Evolutionary conservation across 768 basidiomycete genomes (phyloP), one percentile per base, ranked within the genome.

Genomic region (Lentinula raphanica): DNA sequence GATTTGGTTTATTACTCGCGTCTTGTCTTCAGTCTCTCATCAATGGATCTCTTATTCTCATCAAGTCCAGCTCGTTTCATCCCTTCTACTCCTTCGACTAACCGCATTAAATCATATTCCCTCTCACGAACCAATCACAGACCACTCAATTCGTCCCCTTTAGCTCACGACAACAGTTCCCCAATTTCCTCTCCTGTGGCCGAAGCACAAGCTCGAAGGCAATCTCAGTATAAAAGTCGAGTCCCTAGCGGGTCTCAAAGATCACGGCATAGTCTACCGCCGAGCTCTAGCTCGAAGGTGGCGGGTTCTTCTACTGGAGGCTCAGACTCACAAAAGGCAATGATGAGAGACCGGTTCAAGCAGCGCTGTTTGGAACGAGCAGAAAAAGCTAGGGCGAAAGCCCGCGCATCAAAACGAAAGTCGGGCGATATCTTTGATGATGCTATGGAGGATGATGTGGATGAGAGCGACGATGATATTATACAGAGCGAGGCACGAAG

Each of bases 341-440:
- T 89, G 48, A 67, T 90, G 49, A 71, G 84, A 27, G 83, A 85
- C 53, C 78, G 81, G 29, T 81, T 89, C 60, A 80, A 80, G 63
- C 80, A 79, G 3, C 77, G 80, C 50, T 88, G 86, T 67, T 65
- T 86, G 44, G 84, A 87, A 66, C 75, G 86, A 19, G 86, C 84
- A 0, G 73, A 75, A 32, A 79, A 78, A 61, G 82, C 82, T 21
- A 74, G 87, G 46, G 76, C 77, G 40, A 76, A 74, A 29, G 79
- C 79, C 11, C 68, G 86, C 13, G 60, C 61, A 38, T 65, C 67
- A 29, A 66, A 68, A 21, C 71, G 70, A 15, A 69, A 76, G 53
- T 65, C 65, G 21, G 51, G 77, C 19, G 65, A 69, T 8, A 83
- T 79, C 60, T 82, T 85, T 62, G 84, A 86, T 64, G 75, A 78